Base-by-base conservation (phyloP, 2,329 filamentous ascomycete species). In the Coleophoma crateriformis region DNA sequence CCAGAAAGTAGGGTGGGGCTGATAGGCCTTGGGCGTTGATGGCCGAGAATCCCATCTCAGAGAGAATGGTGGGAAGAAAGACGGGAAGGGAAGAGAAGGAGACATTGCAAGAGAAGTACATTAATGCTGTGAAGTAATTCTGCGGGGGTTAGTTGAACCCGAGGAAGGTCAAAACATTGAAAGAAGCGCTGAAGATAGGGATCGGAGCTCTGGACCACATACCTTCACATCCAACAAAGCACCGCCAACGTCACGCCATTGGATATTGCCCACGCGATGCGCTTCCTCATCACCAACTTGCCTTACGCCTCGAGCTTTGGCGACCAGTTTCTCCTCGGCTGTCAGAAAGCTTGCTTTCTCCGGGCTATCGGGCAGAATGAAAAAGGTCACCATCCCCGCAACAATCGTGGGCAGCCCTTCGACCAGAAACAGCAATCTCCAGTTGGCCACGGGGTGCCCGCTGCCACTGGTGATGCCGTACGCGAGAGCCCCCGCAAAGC, bases 1-100 rank as follows among this genome's bases (percentile, higher is more conserved):
- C 76, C 14, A 86, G 65, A 57, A 89, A 80, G 64, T 85, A 88
- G 0, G 85, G 84, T 1, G 85, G 85, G 0, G 85, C 84, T 1
- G 84, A 84, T 12, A 90, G 74, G 1, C 85, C 87, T 66, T 90
- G 86, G 0, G 87, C 82, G 50, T 82, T 72, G 52, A 88, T 76
- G 13, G 75, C 70, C 0, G 76, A 78, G 66, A 84, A 89, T 10
- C 86, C 85, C 81, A 90, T 87, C 48, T 78, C 72, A 45, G 73
- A 67, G 13, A 86, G 68, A 54, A 86, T 82, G 2, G 79, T 77
- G 0, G 82, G 82, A 2, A 86, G 71, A 58, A 85, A 87, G 2
- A 84, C 79, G 0, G 83, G 80, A 4, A 86, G 71, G 2, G 78
- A 82, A 6, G 79, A 78, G 64, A 83, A 87, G 42, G 81, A 82